These are phyloP conservation scores for Suzukiozyma palmioleophila DNA, from an alignment of 1,139 yeast species.

Conservation along the genomic window DNA sequence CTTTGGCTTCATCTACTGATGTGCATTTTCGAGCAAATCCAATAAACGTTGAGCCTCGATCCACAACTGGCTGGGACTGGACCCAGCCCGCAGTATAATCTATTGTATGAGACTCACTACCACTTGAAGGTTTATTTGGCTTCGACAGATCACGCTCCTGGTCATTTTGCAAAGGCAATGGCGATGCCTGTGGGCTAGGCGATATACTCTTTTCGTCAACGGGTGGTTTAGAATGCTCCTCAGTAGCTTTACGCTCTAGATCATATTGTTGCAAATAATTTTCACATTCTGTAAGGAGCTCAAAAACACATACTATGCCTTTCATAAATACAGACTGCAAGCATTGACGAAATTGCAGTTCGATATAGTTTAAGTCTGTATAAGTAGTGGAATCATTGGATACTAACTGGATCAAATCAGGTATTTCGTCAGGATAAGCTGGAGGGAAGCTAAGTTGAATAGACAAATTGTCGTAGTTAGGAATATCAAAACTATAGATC, in stretches of 20 bases:
- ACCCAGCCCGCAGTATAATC: constrained; percentile 69
- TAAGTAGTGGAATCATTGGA: constrained; percentile 27
- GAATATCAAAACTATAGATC: constrained; percentile 52
- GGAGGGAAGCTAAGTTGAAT: constrained; percentile 68
- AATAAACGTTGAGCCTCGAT: constrained; percentile 81
- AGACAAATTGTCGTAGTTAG: constrained; percentile 55
- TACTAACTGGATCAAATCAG: constrained; percentile 51
- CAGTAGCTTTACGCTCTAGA: constrained; percentile 12
- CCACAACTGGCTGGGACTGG: constrained; percentile 70
- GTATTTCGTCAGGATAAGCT: constrained; percentile 62
- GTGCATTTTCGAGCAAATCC: constrained; percentile 65
- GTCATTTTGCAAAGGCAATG: background rate
- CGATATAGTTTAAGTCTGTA: constrained; percentile 42
- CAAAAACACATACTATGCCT: constrained; percentile 79
- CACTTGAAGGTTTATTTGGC: background rate
- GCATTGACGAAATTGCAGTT: constrained; percentile 41
- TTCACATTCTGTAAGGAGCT: constrained; percentile 64
- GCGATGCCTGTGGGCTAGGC: too few relatives aligned
- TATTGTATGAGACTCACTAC: background rate
- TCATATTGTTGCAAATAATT: constrained; percentile 39
- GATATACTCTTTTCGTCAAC: background rate
- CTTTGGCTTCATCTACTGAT: constrained; percentile 62
- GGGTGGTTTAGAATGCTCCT: background rate
- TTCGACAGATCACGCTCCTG: background rate
- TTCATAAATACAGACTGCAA: constrained; percentile 44